These are phyloP conservation scores for Pisolithus albus DNA, from an alignment of 768 basidiomycete genomes.

Conservation along the genomic window DNA sequence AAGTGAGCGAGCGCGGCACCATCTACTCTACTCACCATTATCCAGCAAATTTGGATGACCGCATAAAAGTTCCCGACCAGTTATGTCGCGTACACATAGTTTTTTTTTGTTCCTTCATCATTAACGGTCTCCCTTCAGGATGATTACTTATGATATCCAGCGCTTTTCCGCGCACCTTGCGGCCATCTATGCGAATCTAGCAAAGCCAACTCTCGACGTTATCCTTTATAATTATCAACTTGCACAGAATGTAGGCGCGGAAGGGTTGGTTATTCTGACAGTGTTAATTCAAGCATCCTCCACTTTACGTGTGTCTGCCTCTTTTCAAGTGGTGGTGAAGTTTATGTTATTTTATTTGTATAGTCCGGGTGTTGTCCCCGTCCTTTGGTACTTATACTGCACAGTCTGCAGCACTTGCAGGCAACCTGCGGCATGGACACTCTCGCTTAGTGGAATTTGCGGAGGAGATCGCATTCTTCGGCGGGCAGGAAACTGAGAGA, in stretches of 20 bases:
- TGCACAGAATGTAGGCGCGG: slow-evolving; percentile 89
- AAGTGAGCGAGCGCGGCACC: slow-evolving; percentile 18
- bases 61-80: slow-evolving; percentile 96
- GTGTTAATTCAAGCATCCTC: slow-evolving; percentile 81
- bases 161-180: slow-evolving; percentile 87
- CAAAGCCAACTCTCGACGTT: slow-evolving; percentile 88
- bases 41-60: slow-evolving; percentile 86
- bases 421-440: slow-evolving; percentile 85
- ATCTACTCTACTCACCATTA: slow-evolving; percentile 4
- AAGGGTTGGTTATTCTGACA: slow-evolving; percentile 79
- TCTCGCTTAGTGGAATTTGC: slow-evolving; percentile 85
- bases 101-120: not conserved
- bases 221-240: slow-evolving; percentile 96
- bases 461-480: slow-evolving; percentile 85
- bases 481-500: slow-evolving; percentile 86
- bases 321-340: not conserved
- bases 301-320: slow-evolving; percentile 57
- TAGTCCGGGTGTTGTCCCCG: slow-evolving; percentile 85
- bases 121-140: slow-evolving; percentile 39
- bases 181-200: slow-evolving; percentile 89
- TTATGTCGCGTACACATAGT: slow-evolving; percentile 26
- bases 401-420: slow-evolving; percentile 80
- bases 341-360: not conserved
- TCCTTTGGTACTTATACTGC: slow-evolving; percentile 90
- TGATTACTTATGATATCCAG: slow-evolving; percentile 95